phyloP scores from a whole-genome alignment of 306 rosid species.

The Styphnolobium japonicum region DNA sequence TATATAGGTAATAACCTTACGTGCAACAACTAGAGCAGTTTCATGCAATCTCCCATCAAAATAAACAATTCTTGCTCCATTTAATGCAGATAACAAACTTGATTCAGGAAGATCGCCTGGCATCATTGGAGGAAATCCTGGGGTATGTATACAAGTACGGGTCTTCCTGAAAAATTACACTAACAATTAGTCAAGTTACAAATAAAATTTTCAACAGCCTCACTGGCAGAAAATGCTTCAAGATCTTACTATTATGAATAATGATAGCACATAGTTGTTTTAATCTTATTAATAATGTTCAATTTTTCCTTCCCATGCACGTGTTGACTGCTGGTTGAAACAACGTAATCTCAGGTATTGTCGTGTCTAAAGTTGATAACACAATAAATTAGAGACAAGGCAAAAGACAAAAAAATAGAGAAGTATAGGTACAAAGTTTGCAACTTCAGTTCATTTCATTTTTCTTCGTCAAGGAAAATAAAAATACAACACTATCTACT shows the following conservation, averaged over 20 bases:
- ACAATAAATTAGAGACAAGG: neutral
- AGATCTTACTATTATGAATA: neutral
- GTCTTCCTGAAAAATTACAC: constrained; percentile 55
- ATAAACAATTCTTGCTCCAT: constrained; percentile 73
- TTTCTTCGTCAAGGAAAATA: neutral
- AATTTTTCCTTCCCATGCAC: neutral
- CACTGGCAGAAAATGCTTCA: neutral
- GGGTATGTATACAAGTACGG: constrained; percentile 84
- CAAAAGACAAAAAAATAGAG: neutral
- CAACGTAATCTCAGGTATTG: neutral
- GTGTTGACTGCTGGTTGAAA: neutral
- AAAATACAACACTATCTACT: neutral
- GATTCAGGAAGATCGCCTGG: constrained; percentile 64
- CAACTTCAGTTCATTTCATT: neutral
- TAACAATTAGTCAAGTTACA: constrained; percentile 14
- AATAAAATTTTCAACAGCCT: constrained; percentile 7
- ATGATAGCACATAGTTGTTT: neutral
- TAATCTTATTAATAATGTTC: neutral
- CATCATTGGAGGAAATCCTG: constrained; percentile 80
- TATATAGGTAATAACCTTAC: constrained; percentile 55
- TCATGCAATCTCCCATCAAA: constrained; percentile 70
- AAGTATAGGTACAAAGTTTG: neutral
- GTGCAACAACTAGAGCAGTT: constrained; percentile 77
- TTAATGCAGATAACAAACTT: constrained; percentile 60
- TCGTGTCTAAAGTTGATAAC: neutral